phyloP scores from a whole-genome alignment of 371 early-diverging fungal species.

The Cokeromyces recurvatus region DNA sequence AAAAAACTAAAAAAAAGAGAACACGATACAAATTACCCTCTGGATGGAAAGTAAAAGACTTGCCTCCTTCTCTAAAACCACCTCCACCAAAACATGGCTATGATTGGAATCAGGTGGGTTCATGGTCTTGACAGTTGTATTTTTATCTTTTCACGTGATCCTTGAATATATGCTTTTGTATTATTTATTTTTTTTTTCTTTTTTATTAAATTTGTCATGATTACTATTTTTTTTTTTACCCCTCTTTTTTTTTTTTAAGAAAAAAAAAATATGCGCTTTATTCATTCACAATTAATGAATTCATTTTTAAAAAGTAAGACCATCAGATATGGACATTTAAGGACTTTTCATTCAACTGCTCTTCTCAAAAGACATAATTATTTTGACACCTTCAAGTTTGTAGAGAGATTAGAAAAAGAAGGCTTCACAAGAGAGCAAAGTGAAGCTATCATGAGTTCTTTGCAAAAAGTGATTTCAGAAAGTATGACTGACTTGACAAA shows the following conservation, averaged over 20 bases:
- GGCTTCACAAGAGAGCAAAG: constrained; percentile 75
- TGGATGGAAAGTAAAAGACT: constrained; percentile 39
- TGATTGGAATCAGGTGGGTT: constrained; percentile 22
- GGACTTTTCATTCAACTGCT: background rate
- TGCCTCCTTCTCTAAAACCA: constrained; percentile 38
- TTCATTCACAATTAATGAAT: too few relatives aligned
- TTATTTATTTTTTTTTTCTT: too few relatives aligned
- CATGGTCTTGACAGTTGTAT: constrained; percentile 10
- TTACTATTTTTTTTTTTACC: too few relatives aligned
- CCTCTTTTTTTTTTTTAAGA: too few relatives aligned
- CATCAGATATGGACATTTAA: too few relatives aligned
- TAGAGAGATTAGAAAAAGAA: constrained; percentile 67
- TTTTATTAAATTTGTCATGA: too few relatives aligned
- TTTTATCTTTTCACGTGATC: too few relatives aligned
- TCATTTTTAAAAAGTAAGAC: too few relatives aligned
- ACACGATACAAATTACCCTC: constrained; percentile 26
- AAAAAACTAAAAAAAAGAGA: background rate
- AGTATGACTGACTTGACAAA: constrained; percentile 58
- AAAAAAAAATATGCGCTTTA: too few relatives aligned
- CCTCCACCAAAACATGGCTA: constrained; percentile 27
- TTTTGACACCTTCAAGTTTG: constrained; percentile 81
- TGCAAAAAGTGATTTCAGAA: constrained; percentile 72
- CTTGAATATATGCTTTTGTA: too few relatives aligned
- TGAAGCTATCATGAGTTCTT: constrained; percentile 72
- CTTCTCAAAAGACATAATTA: constrained; percentile 10